Base-by-base conservation (phyloP, 140 eudicot genomes). In the Anethum foeniculum region DNA sequence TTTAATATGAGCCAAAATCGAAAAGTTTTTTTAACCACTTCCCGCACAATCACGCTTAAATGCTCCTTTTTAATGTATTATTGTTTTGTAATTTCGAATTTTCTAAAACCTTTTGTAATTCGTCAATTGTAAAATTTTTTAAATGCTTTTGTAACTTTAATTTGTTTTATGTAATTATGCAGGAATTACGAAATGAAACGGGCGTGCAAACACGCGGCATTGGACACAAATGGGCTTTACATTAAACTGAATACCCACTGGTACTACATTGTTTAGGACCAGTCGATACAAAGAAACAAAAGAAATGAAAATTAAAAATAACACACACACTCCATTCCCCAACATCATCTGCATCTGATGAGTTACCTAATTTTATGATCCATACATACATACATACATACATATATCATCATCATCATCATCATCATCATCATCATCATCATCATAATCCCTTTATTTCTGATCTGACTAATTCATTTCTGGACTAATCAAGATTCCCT, bases 401-500 rank as follows among this genome's bases (percentile, higher is more conserved):
- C n/a, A 58, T 58, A 58, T n/a, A 58, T 21, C 27, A 7, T 56
- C 4, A 49, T 38, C n/a, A n/a, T n/a, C n/a, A n/a, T n/a, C n/a
- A n/a, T n/a, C n/a, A n/a, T n/a, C n/a, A n/a, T n/a, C 41, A 39
- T 39, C 43, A 39, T 39, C 43, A 39, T 16, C 58, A 5, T 51
- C 58, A 51, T 51, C 18, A 8, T 10, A 62, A 62, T 62, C 69
- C 69, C 69, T 23, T 62, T 62, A 52, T 52, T 13, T 27, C 38
- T 27, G 47, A 32, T 71, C 49, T 16, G 49, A 38, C 46, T 71
- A 34, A 71, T 36, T 38, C 76, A 71, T 71, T 18, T 18, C 48
- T 71, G 74, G 74, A 67, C 73, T 68, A 71, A 38, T 71, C 76
- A 38, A 71, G 47, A 21, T 32, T 71, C 76, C 76, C 27, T 34